A percentile compares a stretch with the other conserved stretches of the same genome.
These are phyloP conservation scores for Dillenia turbinata DNA, from an alignment of 164 flowering plant species.

Conservation along the genomic window DNA sequence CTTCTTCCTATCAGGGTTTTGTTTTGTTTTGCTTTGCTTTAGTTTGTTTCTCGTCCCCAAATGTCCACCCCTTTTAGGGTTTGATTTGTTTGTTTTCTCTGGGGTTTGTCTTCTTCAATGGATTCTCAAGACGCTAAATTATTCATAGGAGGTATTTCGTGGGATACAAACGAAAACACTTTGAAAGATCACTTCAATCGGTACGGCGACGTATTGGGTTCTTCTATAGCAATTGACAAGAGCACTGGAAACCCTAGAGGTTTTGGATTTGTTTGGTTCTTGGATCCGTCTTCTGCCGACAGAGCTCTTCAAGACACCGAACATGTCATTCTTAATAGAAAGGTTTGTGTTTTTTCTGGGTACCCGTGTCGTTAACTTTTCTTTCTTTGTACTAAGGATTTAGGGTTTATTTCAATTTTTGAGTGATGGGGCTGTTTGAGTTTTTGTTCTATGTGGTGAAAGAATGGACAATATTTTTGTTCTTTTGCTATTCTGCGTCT, in stretches of 20 bases:
- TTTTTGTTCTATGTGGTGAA: too few relatives aligned
- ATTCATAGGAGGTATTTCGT: slow-evolving; percentile 65
- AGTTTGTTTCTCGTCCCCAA: too few relatives aligned
- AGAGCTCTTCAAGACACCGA: slow-evolving; percentile 44
- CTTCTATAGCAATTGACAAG: slow-evolving; percentile 40
- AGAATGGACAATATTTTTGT: too few relatives aligned
- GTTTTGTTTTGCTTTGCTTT: too few relatives aligned
- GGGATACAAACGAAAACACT: slow-evolving; percentile 50
- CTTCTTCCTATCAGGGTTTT: too few relatives aligned
- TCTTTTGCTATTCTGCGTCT: too few relatives aligned
- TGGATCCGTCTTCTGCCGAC: slow-evolving; percentile 46
- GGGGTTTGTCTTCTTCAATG: slow-evolving; percentile 14
- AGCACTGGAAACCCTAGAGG: slow-evolving; percentile 43
- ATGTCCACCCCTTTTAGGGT: neutral
- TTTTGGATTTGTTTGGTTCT: slow-evolving; percentile 62
- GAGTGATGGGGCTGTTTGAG: neutral
- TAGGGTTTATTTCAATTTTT: neutral
- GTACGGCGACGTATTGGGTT: slow-evolving; percentile 46
- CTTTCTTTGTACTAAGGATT: neutral
- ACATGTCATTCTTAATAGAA: slow-evolving; percentile 51
- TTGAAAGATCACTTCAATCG: slow-evolving; percentile 48
- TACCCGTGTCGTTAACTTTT: neutral
- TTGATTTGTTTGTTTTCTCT: slow-evolving; percentile 13
- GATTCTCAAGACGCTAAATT: slow-evolving; percentile 49
- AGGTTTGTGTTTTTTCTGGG: slow-evolving; percentile 30